Base-by-base conservation (phyloP, 129 eudicot species). In the Flaveria linearis region DNA sequence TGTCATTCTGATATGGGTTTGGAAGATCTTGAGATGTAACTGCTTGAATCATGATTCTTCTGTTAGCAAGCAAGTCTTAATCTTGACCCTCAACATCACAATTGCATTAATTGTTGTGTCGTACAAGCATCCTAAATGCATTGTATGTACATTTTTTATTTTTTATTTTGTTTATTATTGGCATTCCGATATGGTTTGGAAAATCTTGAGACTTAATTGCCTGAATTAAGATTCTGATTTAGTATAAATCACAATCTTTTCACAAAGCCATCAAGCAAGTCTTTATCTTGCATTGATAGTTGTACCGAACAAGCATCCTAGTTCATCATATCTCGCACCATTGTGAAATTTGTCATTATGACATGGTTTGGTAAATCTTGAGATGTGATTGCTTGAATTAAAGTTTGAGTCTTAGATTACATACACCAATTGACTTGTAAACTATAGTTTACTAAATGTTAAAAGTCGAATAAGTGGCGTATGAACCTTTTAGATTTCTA, bases 311-410 rank as follows among this genome's bases (percentile, higher is more conserved):
- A 63, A 13, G 49, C 42, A 65, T 30, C 22, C 22, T 36, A 33
- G 36, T 39, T 50, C 20, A 50, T 53, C 64, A 28, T 71, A 2
- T 17, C 49, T 28, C 45, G 23, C 63, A 47, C 61, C 30, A 63
- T 1, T 56, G 17, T 73, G 60, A 69, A 47, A 30, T 18, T 17
- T 75, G 71, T 33, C 28, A 45, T 45, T 16, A 2, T 55, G 75
- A 55, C 4, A 60, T 20, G 78, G 43, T 56, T 42, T 60, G 25
- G 60, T 43, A 74, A 71, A 51, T 71, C 42, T 58, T 74, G 78
- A 58, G 39, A 74, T 43, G 68, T 42, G 16, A 45, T 68, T 68
- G 26, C 18, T 25, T 55, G 69, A 33, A 15, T 68, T 30, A 55
- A 42, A 15, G 55, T 53, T 52, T 25, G 7, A 0, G 41, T 36